Conservation (phyloP, 495 filamentous ascomycete species). For the Cryomyces antarcticus region DNA sequence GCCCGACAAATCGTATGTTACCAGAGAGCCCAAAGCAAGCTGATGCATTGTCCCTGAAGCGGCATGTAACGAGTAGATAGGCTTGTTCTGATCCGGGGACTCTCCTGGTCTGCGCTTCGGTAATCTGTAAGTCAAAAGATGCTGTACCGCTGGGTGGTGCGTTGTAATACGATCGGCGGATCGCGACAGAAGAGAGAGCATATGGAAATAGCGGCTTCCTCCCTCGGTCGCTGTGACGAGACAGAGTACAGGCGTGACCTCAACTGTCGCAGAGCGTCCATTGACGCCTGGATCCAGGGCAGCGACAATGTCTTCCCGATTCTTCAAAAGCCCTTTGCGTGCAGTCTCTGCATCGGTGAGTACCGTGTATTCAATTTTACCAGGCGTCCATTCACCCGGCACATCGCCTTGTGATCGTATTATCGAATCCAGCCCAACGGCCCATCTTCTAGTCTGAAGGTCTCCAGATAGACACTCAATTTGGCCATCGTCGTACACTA, state of each 20-base stretch:
- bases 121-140: conserved; percentile 7
- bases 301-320: conserved; percentile 22
- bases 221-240: background rate
- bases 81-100: background rate
- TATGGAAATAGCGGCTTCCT: background rate
- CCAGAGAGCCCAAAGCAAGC: conserved; percentile 23
- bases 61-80: conserved; percentile 30
- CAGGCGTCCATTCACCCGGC: conserved; percentile 11
- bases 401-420: conserved; percentile 4
- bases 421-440: conserved; percentile 4
- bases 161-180: conserved; percentile 5
- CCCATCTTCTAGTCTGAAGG: conserved; percentile 15
- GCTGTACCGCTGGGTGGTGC: conserved; percentile 5
- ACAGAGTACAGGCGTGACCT: conserved; percentile 7
- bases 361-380: conserved; percentile 13
- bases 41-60: conserved; percentile 33
- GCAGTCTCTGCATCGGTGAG: conserved; percentile 21
- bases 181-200: conserved; percentile 2
- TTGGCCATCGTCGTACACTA: conserved; percentile 20
- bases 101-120: background rate
- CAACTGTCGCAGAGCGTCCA: conserved; percentile 4
- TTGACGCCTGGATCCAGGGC: conserved; percentile 8
- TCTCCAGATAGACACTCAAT: conserved; percentile 34
- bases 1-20: conserved; percentile 28
- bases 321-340: conserved; percentile 23